These are phyloP conservation scores for Xylaria acuta DNA, from an alignment of 495 filamentous ascomycete genomes.

Conservation along the genomic window DNA sequence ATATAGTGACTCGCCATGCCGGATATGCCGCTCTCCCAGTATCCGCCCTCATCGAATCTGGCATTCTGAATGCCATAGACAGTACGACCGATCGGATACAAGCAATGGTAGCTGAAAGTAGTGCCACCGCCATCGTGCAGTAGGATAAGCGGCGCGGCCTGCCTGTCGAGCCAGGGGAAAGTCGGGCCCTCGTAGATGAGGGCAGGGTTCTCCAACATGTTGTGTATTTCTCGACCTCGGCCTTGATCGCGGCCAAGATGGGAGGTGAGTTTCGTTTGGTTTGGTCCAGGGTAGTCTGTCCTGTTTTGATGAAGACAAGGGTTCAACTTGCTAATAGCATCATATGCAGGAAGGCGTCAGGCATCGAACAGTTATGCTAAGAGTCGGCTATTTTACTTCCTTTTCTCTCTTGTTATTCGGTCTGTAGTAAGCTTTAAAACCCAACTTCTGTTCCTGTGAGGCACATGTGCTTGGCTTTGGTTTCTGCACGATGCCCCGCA, in stretches of 20 bases:
- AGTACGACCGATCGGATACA: conserved; percentile 39
- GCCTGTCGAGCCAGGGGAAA: conserved; percentile 19
- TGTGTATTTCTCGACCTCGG: background rate
- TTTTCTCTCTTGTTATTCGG: background rate
- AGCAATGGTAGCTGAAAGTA: conserved; percentile 43
- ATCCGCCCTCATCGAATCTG: conserved; percentile 40
- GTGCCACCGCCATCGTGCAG: conserved; percentile 50
- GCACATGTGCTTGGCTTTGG: background rate
- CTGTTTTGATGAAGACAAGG: background rate
- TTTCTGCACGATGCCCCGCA: background rate
- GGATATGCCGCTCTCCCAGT: conserved; percentile 41
- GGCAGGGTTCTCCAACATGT: conserved; percentile 31
- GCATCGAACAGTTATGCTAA: background rate
- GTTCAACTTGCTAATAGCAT: background rate
- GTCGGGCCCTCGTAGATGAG: conserved; percentile 35
- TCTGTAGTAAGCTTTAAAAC: background rate
- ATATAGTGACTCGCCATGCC: conserved; percentile 43
- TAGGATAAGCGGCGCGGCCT: conserved; percentile 40
- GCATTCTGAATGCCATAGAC: conserved; percentile 47
- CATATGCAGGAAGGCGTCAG: background rate
- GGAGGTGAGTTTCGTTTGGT: background rate
- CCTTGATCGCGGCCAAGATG: background rate
- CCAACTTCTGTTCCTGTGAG: background rate
- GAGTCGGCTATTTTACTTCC: background rate
- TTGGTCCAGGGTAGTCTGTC: background rate